Base-by-base conservation (phyloP, 1,284 basidiomycete species). In the Volvariella volvacea region DNA sequence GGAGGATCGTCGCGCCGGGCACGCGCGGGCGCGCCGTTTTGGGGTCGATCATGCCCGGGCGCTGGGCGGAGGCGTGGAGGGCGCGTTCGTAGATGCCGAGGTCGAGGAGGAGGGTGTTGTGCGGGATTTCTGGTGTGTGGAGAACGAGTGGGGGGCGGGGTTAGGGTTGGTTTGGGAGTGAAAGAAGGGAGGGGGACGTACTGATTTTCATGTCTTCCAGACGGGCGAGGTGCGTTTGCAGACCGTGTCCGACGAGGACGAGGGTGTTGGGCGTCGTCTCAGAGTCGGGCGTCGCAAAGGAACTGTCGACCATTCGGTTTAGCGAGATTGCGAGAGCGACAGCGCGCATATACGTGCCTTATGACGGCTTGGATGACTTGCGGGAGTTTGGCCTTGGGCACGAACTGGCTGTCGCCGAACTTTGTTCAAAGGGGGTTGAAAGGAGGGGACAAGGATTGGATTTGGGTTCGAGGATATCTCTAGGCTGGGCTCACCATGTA, bases 351-450 rank as follows among this genome's bases (percentile, higher is more conserved):
- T n/a, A 36, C 34, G 34, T 58, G 80, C 83, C 80, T 86, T 53
- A 92, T 75, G 44, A 86, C 68, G 7, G 85, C 83, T 59, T 89
- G 81, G 14, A 92, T 69, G 42, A 92, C 77, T 45, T 79, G 73
- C 14, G 86, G 74, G 3, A 90, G 63, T 53, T 80, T 83, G 21
- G 70, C 60, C 61, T 87, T 90, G 14, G 80, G 63, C 16, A 84
- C 68, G 33, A 83, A 66, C 58, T 88, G 83, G 55, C 81, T 88
- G 48, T 88, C 80, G 16, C 86, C 90, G 60, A 90, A 92, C 73
- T 87, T 55, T 52, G 50, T 10, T 7, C 8, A 14, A 8, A 40
- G 45, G 17, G 21, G 19, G 22, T 25, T 34, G 30, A 31, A 17
- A 37, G 12, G 8, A 31, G 34, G 6, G 43, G 45, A 41, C 45